These are phyloP conservation scores for Sophora flavescens DNA, from an alignment of 306 rosid genomes.

Conservation along the genomic window DNA sequence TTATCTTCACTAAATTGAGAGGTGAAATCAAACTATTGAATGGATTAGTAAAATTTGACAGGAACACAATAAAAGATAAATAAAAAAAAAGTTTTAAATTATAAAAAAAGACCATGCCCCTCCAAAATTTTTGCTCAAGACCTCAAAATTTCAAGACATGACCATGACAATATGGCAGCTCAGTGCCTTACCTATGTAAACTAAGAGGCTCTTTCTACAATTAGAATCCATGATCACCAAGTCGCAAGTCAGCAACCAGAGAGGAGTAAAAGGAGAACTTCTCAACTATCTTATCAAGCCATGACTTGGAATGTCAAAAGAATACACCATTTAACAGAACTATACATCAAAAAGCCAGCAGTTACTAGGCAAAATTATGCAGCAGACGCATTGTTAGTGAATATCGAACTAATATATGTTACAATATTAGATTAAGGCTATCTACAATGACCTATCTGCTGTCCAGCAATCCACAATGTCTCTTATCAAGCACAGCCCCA, in stretches of 20 bases:
- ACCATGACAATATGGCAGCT: background rate
- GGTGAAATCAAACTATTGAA: too few species aligned
- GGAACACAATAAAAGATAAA: too few species aligned
- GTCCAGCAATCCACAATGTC: conserved; percentile 36
- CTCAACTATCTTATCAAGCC: conserved; percentile 1
- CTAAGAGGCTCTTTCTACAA: conserved; percentile 19
- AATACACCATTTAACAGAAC: conserved; percentile 37
- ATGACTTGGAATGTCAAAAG: conserved; percentile 28
- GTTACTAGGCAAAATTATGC: conserved; percentile 39
- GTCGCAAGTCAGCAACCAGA: conserved; percentile 10
- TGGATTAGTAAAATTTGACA: too few species aligned
- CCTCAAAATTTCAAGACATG: too few species aligned
- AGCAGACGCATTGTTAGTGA: conserved; percentile 20
- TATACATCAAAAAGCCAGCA: conserved; percentile 36
- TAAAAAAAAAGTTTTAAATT: too few species aligned
- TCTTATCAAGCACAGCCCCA: conserved; percentile 15
- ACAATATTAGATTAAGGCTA: background rate
- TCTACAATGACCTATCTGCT: background rate
- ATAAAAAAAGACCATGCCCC: too few species aligned
- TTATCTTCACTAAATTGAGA: too few species aligned
- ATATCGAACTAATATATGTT: conserved; percentile 23
- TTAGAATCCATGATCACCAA: conserved; percentile 38
- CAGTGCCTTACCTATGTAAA: background rate
- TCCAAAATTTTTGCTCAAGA: too few species aligned
- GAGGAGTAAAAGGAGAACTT: background rate